Base-by-base conservation (phyloP, 768 basidiomycete genomes). In the Harrya chromipes region DNA sequence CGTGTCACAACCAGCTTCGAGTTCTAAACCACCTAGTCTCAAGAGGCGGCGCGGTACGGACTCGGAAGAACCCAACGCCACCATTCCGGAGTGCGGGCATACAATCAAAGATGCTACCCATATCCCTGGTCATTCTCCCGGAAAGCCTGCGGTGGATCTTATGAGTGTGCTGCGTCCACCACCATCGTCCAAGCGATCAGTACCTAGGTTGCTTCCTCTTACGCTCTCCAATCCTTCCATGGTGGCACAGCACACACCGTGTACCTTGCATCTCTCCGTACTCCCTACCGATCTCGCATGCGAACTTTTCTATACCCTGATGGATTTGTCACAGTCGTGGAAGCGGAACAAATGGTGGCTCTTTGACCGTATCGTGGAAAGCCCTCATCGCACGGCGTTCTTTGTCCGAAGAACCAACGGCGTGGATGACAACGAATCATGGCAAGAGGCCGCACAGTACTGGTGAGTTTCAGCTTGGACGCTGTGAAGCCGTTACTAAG, bases 261-360 rank as follows among this genome's bases (percentile, higher is more conserved):
- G 87, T 52, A 90, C 90, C 1, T 62, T 90, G 37, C 88, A 91
- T 63, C 66, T 72, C 16, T 80, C 83, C 12, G 62, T 87, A 19
- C 76, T 92, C 10, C 87, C 90, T 8, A 77, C 81, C 3, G 84
- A 89, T 40, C 77, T 92, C 16, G 90, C 90, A 0, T 89, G 80
- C 62, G 74, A 73, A 43, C 71, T 92, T 19, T 92, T 88, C 65
- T 83, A 90, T 54, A 75, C 74, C 0, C 84, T 92, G 86, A 52
- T 85, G 13, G 74, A 82, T 41, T 70, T 74, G 14, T 82, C 88
- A 17, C 72, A 68, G 35, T 58, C 66, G 8, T 92, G 89, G 90
- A 70, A 77, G 53, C 72, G 81, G 43, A 89, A 87, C 53, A 87
- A 83, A 57, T 92, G 90, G 90, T 91, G 84, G 84, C 74, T 92